Evolutionary conservation across 1,284 basidiomycete genomes (phyloP), one percentile per base, ranked within the genome.

Genomic region (Puccinia horiana): DNA sequence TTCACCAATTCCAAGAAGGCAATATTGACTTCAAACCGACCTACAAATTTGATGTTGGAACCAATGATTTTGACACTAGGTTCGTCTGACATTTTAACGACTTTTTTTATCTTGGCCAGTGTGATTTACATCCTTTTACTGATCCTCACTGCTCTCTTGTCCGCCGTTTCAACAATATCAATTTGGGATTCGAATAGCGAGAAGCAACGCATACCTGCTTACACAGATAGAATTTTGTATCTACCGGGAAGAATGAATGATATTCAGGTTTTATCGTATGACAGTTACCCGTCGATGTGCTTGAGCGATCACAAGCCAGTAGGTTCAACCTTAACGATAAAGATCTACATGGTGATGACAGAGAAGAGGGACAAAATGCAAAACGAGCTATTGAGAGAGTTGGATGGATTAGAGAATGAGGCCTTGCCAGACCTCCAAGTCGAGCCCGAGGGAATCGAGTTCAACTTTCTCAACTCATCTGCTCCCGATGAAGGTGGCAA

Each of bases 221-320:
- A 61, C 37, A 81, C 78, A 11, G 78, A 81, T 74, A 37, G 78
- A 42, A 74, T 81, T 47, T 49, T 81, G 18, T 73, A 81, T 54
- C 32, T 81, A 23, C 54, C 69, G 29, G 78, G 69, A 54, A 56
- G 78, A 29, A 37, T 70, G 16, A 81, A 81, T 37, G 78, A 81
- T 58, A 69, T 81, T 35, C 35, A 81, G 72, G 67, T 81, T 20
- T 37, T 81, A 20, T 52, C 44, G 37, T 81, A 81, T 29, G 70
- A 73, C 29, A 73, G 52, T 63, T 67, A 81, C 61, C 52, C 47
- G 20, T 44, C 40, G 23, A 49, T 56, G 23, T 47, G n/a, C 35
- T 70, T 73, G 78, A 81, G 78, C 58, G 78, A 81, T 63, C 78
- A 81, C 58, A 81, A 81, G 58, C 78, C 78, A 63, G 78, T 81